Conservation (phyloP, 345 rosid genomes). For the Conringia planisiliqua region DNA sequence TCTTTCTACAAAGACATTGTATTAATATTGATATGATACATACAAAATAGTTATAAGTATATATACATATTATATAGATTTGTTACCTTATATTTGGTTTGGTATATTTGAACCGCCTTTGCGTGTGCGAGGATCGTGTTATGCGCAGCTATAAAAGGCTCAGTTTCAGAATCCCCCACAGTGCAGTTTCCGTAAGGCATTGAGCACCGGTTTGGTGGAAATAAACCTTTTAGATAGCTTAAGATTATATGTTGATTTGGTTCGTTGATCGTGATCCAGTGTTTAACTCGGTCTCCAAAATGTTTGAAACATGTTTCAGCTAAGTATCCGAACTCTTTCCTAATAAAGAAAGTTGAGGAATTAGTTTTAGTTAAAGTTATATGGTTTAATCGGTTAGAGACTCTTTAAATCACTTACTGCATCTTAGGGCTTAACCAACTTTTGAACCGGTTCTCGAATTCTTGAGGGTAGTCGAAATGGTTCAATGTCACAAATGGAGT, state of each 20-base stretch:
- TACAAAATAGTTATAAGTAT: neutral
- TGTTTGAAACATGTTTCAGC: conserved; percentile 59
- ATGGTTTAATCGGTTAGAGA: neutral
- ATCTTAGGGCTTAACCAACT: conserved; percentile 68
- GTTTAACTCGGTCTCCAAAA: conserved; percentile 59
- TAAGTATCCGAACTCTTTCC: conserved; percentile 50
- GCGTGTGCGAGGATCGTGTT: conserved; percentile 58
- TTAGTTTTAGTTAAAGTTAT: neutral
- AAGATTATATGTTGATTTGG: conserved; percentile 36
- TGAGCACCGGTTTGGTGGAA: conserved; percentile 57
- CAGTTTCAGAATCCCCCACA: conserved; percentile 44
- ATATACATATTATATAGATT: neutral
- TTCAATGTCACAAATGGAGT: conserved; percentile 72
- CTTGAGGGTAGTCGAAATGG: conserved; percentile 76
- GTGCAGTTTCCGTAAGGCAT: conserved; percentile 46
- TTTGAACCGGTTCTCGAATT: conserved; percentile 63
- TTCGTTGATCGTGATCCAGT: conserved; percentile 66
- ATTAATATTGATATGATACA: too few relatives aligned
- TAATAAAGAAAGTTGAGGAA: neutral
- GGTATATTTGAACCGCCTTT: conserved; percentile 47
- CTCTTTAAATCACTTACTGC: conserved; percentile 41
- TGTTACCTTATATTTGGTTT: conserved; percentile 61
- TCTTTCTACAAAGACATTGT: conserved; percentile 33
- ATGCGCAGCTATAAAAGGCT: conserved; percentile 59
- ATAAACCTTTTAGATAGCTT: conserved; percentile 36